These are phyloP conservation scores for Wickerhamomyces pijperi DNA, from an alignment of 805 yeast genomes.

Conservation along the genomic window DNA sequence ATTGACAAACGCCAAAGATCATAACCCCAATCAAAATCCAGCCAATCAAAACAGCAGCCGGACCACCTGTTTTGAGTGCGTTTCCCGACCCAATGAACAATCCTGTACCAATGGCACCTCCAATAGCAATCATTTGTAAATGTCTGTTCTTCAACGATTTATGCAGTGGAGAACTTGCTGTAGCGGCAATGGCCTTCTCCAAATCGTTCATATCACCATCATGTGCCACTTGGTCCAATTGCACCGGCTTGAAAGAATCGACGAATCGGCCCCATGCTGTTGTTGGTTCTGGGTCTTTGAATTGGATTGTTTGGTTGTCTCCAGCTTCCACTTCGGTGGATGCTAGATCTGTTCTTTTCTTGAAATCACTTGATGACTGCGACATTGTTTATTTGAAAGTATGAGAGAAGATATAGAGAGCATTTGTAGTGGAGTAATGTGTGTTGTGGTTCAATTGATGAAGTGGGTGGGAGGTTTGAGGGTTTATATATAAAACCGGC, in stretches of 20 bases:
- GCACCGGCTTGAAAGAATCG: slow-evolving; percentile 12
- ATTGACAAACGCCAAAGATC: slow-evolving; percentile 40
- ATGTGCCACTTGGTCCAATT: slow-evolving; percentile 5
- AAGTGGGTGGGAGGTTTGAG: too few species aligned
- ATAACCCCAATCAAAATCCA: slow-evolving; percentile 38
- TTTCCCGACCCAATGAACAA: slow-evolving; percentile 64
- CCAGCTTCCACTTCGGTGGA: background rate
- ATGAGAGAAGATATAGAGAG: too few species aligned
- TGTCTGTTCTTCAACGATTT: slow-evolving; percentile 42
- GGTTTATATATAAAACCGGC: too few species aligned
- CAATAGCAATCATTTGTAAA: slow-evolving; percentile 70
- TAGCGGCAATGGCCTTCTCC: slow-evolving; percentile 31
- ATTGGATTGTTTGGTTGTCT: background rate
- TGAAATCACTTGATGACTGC: too few species aligned
- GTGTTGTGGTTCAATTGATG: too few species aligned
- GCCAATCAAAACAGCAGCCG: slow-evolving; percentile 19
- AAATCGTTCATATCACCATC: slow-evolving; percentile 24
- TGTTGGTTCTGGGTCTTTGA: background rate
- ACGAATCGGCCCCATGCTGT: slow-evolving; percentile 7
- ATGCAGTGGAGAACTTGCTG: slow-evolving; percentile 14
- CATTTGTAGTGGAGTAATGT: too few species aligned
- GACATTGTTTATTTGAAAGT: too few species aligned
- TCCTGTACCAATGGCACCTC: slow-evolving; percentile 80
- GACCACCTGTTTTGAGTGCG: slow-evolving; percentile 55
- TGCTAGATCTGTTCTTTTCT: too few species aligned